Evolutionary conservation across 768 basidiomycete species (phyloP).

Genomic region (Asterophora parasitica): DNA sequence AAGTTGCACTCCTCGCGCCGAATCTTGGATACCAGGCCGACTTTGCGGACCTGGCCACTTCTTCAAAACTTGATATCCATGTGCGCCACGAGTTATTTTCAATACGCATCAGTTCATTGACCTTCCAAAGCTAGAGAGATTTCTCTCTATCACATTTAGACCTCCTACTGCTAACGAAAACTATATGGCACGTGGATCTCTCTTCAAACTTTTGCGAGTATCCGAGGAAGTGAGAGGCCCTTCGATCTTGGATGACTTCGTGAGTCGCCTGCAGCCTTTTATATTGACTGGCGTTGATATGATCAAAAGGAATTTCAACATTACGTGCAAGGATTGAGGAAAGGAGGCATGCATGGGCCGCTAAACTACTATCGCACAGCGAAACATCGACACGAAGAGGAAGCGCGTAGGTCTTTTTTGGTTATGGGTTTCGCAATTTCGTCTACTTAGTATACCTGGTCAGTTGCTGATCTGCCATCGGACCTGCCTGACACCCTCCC

Average conservation of each 20-base stretch:
- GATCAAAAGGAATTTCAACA: conserved; percentile 48
- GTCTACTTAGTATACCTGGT: conserved; percentile 1
- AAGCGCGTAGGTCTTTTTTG: conserved; percentile 31
- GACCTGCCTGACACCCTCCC: conserved; percentile 46
- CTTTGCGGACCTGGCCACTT: conserved; percentile 50
- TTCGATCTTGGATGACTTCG: conserved; percentile 24
- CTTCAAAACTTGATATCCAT: conserved; percentile 49
- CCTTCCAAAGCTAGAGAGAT: conserved; percentile 32
- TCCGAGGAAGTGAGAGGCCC: conserved; percentile 9
- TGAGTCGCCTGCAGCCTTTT: not conserved
- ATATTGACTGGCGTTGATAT: not conserved
- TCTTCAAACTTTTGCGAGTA: conserved; percentile 23
- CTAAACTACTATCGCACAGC: conserved; percentile 74
- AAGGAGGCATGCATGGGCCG: conserved; percentile 58
- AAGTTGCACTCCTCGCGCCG: conserved; percentile 47
- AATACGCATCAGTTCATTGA: not conserved
- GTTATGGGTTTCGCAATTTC: not conserved
- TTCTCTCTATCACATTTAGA: conserved; percentile 26
- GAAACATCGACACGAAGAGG: conserved; percentile 61
- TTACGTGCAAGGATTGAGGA: conserved; percentile 41
- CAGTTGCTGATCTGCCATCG: conserved; percentile 41
- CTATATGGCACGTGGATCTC: conserved; percentile 21
- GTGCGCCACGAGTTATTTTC: conserved; percentile 29
- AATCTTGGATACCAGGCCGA: conserved; percentile 66
- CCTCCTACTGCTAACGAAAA: conserved; percentile 14